Base-by-base conservation (phyloP, 208 protist species). In the Trypanosoma lewisi region DNA sequence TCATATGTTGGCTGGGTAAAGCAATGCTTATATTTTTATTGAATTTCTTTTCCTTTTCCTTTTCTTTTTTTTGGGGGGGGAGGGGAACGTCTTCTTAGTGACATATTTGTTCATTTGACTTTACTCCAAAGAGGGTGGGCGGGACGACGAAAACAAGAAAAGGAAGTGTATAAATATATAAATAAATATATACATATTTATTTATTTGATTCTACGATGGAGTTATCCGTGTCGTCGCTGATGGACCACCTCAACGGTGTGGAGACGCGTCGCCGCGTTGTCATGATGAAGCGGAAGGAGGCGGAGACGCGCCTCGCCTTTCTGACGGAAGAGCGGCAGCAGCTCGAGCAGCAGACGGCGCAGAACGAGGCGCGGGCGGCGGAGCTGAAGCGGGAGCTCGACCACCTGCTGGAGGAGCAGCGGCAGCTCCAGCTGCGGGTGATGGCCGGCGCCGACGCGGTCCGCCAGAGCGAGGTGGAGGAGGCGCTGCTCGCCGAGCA, bases 161-260 rank as follows among this genome's bases (percentile, higher is more conserved):
- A 28, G 31, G 11, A 52, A 52, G 27, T 14, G 23, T 1, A 31
- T 4, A 33, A 12, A 33, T 51, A 23, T 31, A 37, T 36, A 44
- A 23, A 34, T 28, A 27, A 4, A 28, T 31, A 9, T 33, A 28
- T 41, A 41, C 36, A 41, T 41, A 31, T 52, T 4, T 33, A 12
- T 31, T 52, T 52, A 28, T 31, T 48, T 48, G n/a, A 25, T 48
- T 48, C n/a, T 31, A 3, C 23, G 21, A 73, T 73, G 67, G 82
- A 95, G 65, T 70, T 73, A 0, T 83, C 77, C 5, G 78, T 80
- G 1, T 54, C 62, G 4, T 70, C 55, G 0, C 73, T 96, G 45
- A 88, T 96, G 58, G 81, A 89, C 21, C 80, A 80, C 42, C 81
- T 93, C 49, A 84, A 85, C 30, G 75, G 80, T 16, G 75, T 93